Evolutionary conservation across 192 early-diverging fungal genomes (phyloP).

Genomic region (Kappamyces sp.): DNA sequence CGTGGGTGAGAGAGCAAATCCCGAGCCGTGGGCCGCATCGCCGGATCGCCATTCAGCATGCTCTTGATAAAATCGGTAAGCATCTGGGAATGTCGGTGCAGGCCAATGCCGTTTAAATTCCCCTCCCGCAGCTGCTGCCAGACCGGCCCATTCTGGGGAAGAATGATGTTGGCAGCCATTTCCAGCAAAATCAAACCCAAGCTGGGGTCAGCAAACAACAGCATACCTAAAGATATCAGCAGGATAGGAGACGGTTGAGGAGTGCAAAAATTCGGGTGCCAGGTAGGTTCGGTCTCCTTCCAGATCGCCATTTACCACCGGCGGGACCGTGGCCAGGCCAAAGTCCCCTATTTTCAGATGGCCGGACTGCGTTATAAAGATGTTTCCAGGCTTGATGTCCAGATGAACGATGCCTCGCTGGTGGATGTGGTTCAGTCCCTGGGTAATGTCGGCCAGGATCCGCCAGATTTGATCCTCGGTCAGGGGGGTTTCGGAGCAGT

Average conservation of each 20-base stretch:
- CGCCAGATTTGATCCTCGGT: slow-evolving; percentile 68
- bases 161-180: slow-evolving; percentile 73
- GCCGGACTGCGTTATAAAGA: slow-evolving; percentile 62
- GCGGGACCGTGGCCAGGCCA: slow-evolving; percentile 67
- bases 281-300: slow-evolving; percentile 95
- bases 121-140: slow-evolving; percentile 83
- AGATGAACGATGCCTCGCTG: slow-evolving; percentile 68
- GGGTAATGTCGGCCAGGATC: slow-evolving; percentile 55
- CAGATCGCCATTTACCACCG: slow-evolving; percentile 56
- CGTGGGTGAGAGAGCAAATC: slow-evolving; percentile 48
- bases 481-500: slow-evolving; percentile 25
- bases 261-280: slow-evolving; percentile 75
- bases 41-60: slow-evolving; percentile 61
- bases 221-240: slow-evolving; percentile 82
- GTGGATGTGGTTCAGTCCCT: slow-evolving; percentile 72
- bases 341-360: slow-evolving; percentile 86
- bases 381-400: slow-evolving; percentile 87
- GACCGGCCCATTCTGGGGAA: slow-evolving; percentile 81
- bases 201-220: slow-evolving; percentile 35
- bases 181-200: slow-evolving; percentile 88
- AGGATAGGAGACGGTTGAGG: slow-evolving; percentile 60
- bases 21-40: slow-evolving; percentile 48
- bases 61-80: slow-evolving; percentile 57
- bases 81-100: slow-evolving; percentile 39
- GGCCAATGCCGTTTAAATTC: slow-evolving; percentile 57